Evolutionary conservation across 164 flowering plant genomes (phyloP).

Genomic region (Buxus sempervirens): DNA sequence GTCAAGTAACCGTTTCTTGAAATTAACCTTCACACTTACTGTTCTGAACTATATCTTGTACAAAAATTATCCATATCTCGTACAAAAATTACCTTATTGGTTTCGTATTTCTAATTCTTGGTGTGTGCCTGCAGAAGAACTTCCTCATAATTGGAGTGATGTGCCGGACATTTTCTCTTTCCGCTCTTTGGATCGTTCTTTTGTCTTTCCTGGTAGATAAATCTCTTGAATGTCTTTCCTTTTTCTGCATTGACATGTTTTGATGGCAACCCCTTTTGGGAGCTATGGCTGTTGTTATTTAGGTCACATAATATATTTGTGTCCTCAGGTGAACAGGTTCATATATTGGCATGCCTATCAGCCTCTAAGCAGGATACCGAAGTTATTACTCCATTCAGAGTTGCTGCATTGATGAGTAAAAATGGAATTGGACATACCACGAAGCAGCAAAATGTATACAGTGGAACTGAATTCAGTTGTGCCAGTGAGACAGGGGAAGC

Average conservation of each 20-base stretch:
- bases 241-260: slow-evolving; percentile 6
- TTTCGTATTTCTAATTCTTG: slow-evolving; percentile 6
- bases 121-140: slow-evolving; percentile 50
- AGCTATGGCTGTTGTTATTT: not conserved
- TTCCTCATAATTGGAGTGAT: slow-evolving; percentile 73
- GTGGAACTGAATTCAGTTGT: slow-evolving; percentile 20
- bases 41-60: no score
- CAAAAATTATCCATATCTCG: no score
- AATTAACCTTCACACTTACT: no score
- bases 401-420: slow-evolving; percentile 86
- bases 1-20: not conserved
- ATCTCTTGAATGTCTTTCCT: slow-evolving; percentile 11
- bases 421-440: slow-evolving; percentile 45
- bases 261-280: not conserved
- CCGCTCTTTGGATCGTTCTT: slow-evolving; percentile 68
- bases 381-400: slow-evolving; percentile 88
- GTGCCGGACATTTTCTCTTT: slow-evolving; percentile 62
- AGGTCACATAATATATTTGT: slow-evolving; percentile 15
- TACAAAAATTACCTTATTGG: no score
- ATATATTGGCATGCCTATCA: slow-evolving; percentile 82
- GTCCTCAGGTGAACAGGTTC: slow-evolving; percentile 82
- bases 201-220: slow-evolving; percentile 83
- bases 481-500: slow-evolving; percentile 20
- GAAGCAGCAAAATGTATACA: slow-evolving; percentile 39
- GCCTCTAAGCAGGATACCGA: slow-evolving; percentile 71